Conservation (phyloP, 345 rosid genomes). For the Eucalyptus pauciflora region DNA sequence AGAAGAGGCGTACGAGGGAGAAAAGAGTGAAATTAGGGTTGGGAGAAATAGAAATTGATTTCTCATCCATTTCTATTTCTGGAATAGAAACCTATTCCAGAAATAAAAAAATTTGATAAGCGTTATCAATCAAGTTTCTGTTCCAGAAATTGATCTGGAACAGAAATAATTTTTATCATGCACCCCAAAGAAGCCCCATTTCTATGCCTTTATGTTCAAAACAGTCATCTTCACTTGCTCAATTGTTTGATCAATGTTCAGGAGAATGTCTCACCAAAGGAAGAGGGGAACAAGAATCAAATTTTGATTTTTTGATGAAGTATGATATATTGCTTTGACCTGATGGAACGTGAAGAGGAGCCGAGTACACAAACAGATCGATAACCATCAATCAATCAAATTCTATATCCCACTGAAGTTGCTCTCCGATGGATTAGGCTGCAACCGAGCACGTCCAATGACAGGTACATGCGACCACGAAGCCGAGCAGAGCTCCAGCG, state of each 20-base stretch:
- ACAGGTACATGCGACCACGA: conserved; percentile 57
- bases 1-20: no score
- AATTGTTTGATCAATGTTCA: background rate
- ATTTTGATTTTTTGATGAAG: background rate
- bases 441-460: conserved; percentile 44
- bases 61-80: no score
- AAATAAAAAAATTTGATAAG: no score
- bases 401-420: background rate
- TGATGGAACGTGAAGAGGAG: background rate
- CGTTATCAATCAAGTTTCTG: no score
- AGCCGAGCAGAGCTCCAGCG: conserved; percentile 78
- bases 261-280: background rate
- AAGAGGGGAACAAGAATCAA: background rate
- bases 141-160: no score
- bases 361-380: background rate
- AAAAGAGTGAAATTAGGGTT: no score
- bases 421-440: conserved; percentile 5
- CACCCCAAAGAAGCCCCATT: background rate
- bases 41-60: no score
- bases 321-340: background rate
- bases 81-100: no score
- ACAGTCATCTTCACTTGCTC: background rate
- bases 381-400: background rate
- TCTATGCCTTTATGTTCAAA: background rate
- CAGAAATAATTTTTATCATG: no score